Conservation (phyloP, 495 filamentous ascomycete genomes). For the Parachaetomium inaequale region DNA sequence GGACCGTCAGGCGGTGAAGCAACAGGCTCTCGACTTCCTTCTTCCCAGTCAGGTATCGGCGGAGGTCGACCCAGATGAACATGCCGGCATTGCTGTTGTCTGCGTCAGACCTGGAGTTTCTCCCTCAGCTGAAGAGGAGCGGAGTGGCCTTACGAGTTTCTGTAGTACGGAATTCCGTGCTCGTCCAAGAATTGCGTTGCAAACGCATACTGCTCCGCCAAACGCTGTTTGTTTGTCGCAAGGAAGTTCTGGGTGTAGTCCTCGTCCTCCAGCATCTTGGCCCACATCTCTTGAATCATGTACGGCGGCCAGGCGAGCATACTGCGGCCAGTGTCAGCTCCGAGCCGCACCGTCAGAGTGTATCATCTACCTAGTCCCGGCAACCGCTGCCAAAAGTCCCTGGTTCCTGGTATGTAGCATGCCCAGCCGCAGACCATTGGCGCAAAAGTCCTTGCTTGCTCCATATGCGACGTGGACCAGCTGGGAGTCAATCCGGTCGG, state of each 20-base stretch:
- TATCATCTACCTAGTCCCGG: slow-evolving; percentile 27
- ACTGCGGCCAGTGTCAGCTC: slow-evolving; percentile 19
- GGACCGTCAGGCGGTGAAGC: background rate
- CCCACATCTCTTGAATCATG: slow-evolving; percentile 23
- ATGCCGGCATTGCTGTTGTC: slow-evolving; percentile 12
- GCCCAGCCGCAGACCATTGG: slow-evolving; percentile 42
- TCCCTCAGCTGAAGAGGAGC: no score
- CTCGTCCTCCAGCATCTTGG: slow-evolving; percentile 42
- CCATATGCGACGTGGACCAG: slow-evolving; percentile 45
- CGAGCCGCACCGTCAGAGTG: background rate
- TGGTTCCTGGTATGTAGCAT: slow-evolving; percentile 27
- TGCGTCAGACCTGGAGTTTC: no score
- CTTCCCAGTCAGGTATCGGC: background rate
- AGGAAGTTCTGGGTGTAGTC: slow-evolving; percentile 44
- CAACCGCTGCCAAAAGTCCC: slow-evolving; percentile 12
- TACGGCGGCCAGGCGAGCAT: slow-evolving; percentile 23
- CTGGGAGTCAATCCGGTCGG: slow-evolving; percentile 31
- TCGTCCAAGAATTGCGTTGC: slow-evolving; percentile 33
- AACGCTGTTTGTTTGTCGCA: slow-evolving; percentile 33
- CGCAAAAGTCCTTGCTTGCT: slow-evolving; percentile 44
- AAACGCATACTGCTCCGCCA: slow-evolving; percentile 36
- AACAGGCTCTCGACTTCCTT: background rate
- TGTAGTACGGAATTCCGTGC: slow-evolving; percentile 34
- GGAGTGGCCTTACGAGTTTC: slow-evolving; percentile 14
- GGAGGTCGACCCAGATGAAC: slow-evolving; percentile 21